Evolutionary conservation across 805 yeast genomes (phyloP), one percentile per base, ranked within the genome.

Genomic region (Tetrapisispora iriomotensis): DNA sequence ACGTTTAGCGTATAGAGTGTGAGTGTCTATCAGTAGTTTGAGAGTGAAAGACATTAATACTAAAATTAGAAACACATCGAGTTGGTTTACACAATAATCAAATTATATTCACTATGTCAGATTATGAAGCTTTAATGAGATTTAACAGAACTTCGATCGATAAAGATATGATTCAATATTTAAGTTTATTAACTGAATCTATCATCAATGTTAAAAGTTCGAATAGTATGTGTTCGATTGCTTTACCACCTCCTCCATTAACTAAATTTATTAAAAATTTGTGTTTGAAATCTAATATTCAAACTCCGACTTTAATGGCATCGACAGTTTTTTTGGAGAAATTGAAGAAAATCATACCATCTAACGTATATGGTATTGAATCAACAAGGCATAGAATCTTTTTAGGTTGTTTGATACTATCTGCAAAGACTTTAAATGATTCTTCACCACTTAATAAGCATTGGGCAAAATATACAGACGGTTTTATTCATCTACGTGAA

Each of bases 281-380:
- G 45, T 79, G 90, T 50, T 69, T 68, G 39, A 77, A 82, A 53
- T 85, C 96, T 6, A 87, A 88, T 58, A 97, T 90, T 30, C 95
- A 87, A 62, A 83, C 95, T 4, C 86, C 96, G 26, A 90, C 97
- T 1, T 70, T 90, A 46, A 90, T 92, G 97, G 79, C 96, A 17
- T 74, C 95, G 5, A 69, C 88, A 39, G 88, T 87, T 13, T 90
- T 85, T 59, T 67, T 90, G 44, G 77, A 80, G 40, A 80, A 86
- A 48, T 69, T 92, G 50, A 75, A 90, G 49, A 72, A 75, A 38
- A 70, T 81, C 7, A 71, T 90, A 38, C 97, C 97, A 3, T 75
- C 84, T 22, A 82, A 83, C 58, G 92, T 95, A 10, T 75, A 81
- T 43, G 97, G 97, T 14, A 86, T 88, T 73, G 85, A 77, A 39